Evolutionary conservation across 768 basidiomycete species (phyloP), one percentile per base, ranked within the genome.

Genomic region (Mycena venus): DNA sequence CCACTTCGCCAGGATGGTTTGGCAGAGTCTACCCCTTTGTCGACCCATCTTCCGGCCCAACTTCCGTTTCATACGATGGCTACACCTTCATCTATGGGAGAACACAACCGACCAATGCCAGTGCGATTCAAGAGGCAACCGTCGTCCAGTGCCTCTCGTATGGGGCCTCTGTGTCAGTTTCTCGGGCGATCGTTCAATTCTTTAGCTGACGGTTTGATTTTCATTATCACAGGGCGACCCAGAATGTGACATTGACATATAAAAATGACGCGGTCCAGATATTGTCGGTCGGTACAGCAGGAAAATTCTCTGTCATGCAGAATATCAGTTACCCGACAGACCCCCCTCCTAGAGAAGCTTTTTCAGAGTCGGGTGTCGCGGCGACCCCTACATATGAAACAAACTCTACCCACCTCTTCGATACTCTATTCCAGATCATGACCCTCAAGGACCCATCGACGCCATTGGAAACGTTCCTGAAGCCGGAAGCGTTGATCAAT

Each of bases 371-470:
- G 42, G 42, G 42, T 19, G 19, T 19, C 42, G 15, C 17, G 14
- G 17, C 42, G 15, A 7, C 12, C 15, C 42, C 42, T n/a, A 31
- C 66, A 19, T 73, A 38, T 21, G 66, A 61, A 42, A 49, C 14
- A 1, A 56, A 68, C 23, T 34, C 65, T 12, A 73, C 21, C 23
- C 56, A 27, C 25, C 3, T 47, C 32, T 68, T 62, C 36, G 66
- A 73, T 31, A 62, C 65, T 5, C 12, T 73, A 3, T 59, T 73
- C 40, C 65, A 73, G 34, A 36, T 73, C 38, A 44, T 73, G 42
- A 68, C 58, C 17, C 66, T 73, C 4, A 42, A 61, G 8, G 31
- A 73, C 31, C 38, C 58, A 15, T 68, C 72, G 9, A 61, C 47
- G 19, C 67, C 72, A 12, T 59, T 68, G n/a, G 56, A 25, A 5